phyloP scores from a whole-genome alignment of 805 yeast species.

The Pichia rugopelliculosa region DNA sequence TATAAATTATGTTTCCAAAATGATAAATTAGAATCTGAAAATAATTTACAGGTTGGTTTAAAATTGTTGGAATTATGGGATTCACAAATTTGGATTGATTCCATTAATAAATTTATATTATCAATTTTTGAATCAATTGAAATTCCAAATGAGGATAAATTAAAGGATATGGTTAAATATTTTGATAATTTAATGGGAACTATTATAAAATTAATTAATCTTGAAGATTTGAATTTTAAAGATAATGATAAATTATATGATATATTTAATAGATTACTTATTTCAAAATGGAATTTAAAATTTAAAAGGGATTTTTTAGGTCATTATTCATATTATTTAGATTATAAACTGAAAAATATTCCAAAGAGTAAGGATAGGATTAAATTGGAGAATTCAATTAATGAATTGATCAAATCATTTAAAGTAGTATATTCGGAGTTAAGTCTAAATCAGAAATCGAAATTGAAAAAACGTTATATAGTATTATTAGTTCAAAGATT shows the following conservation, averaged over 20 bases:
- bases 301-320: conserved; percentile 2
- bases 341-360: conserved; percentile 2
- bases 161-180: conserved; percentile 3
- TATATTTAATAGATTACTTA: not conserved
- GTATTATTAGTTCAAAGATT: not conserved
- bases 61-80: not conserved
- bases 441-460: not conserved
- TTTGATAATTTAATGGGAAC: not conserved
- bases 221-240: not conserved
- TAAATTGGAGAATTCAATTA: not conserved
- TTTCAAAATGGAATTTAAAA: not conserved
- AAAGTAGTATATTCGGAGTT: not conserved
- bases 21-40: not conserved
- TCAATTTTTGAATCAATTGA: not conserved
- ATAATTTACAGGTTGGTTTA: not conserved
- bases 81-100: not conserved
- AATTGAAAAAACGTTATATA: conserved; percentile 1
- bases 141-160: conserved; percentile 1
- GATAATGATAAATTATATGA: not conserved
- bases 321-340: conserved; percentile 1
- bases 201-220: not conserved
- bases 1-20: not conserved
- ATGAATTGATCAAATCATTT: not conserved
- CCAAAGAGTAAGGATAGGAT: conserved; percentile 4
- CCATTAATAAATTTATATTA: not conserved